Evolutionary conservation across 2,329 filamentous ascomycete genomes (phyloP), one percentile per base, ranked within the genome.

Genomic region (Tolypocladium album): DNA sequence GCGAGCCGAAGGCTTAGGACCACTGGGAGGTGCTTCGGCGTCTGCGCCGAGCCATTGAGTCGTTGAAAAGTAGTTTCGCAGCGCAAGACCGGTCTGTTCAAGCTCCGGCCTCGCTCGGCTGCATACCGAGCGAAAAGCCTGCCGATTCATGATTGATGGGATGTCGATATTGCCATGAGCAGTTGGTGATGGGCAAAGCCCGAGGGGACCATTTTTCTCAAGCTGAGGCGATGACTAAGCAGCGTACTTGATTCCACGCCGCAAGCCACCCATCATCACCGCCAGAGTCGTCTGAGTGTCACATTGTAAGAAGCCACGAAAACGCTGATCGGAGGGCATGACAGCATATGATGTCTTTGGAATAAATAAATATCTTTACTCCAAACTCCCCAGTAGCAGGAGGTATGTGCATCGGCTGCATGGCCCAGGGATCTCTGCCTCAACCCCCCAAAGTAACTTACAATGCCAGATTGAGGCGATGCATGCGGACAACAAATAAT

Each of bases 71-170:
- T 70, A 75, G 47, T 61, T 69, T 64, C 62, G 68, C 53, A 75
- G 61, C 42, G 71, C 66, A 38, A 69, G 61, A 11, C 67, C 70
- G 59, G 64, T 68, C 64, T 68, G 69, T 60, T 69, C 64, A 52
- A 72, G 63, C 64, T 75, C 71, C 38, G 71, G 70, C 66, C 69
- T 69, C 62, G 72, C 68, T 58, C 72, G 72, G 61, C 65, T 65
- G 63, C 70, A 72, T 56, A 70, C 68, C 64, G 74, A 75, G 66
- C 74, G 74, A 58, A 77, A 68, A 47, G 70, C 69, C 65, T 74
- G 72, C 47, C 70, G 69, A 60, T 73, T 71, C 74, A 76, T 76
- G 62, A 62, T 70, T 64, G 65, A 60, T 62, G 59, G 61, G 40
- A 47, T 27, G 55, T 50, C 9, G 52, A 59, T 3, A 17, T 12